A percentile compares a stretch with the other conserved stretches of the same genome.
These are phyloP conservation scores for Ophiocytium majus DNA, from an alignment of 352 stramenopile genomes.

Conservation along the genomic window DNA sequence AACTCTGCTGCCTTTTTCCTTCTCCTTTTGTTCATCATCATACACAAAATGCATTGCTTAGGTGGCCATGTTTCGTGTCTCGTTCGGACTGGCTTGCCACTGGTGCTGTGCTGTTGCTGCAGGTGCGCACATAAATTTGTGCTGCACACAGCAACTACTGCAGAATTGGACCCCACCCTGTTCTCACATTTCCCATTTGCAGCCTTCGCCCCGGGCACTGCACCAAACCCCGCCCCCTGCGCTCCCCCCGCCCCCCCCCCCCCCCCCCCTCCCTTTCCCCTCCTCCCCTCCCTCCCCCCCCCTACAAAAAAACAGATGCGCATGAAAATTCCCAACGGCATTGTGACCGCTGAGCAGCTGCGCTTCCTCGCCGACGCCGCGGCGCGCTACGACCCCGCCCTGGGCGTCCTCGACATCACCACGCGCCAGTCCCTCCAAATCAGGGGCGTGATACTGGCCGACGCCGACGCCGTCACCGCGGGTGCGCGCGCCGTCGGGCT, in stretches of 20 bases:
- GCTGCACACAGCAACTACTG: not conserved
- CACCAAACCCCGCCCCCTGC: not conserved
- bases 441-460: constrained; percentile 69
- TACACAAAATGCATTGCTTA: not conserved
- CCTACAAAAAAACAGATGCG: constrained; percentile 1
- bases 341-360: constrained; percentile 71
- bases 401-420: constrained; percentile 74
- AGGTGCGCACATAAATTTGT: too few relatives aligned
- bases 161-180: not conserved
- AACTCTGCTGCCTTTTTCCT: too few relatives aligned
- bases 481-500: constrained; percentile 61
- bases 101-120: not conserved
- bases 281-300: too few relatives aligned
- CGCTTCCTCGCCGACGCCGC: constrained; percentile 68
- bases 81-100: not conserved
- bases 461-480: constrained; percentile 69
- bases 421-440: constrained; percentile 73
- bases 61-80: not conserved
- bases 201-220: too few relatives aligned
- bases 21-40: constrained; percentile 25
- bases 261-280: not conserved
- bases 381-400: constrained; percentile 64
- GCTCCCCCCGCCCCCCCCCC: not conserved
- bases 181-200: too few relatives aligned
- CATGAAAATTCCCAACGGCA: constrained; percentile 65